Percentiles rank a stretch among this genome's conserved stretches.
Conservation (phyloP, 805 yeast species). For the Torulaspora maleeae region DNA sequence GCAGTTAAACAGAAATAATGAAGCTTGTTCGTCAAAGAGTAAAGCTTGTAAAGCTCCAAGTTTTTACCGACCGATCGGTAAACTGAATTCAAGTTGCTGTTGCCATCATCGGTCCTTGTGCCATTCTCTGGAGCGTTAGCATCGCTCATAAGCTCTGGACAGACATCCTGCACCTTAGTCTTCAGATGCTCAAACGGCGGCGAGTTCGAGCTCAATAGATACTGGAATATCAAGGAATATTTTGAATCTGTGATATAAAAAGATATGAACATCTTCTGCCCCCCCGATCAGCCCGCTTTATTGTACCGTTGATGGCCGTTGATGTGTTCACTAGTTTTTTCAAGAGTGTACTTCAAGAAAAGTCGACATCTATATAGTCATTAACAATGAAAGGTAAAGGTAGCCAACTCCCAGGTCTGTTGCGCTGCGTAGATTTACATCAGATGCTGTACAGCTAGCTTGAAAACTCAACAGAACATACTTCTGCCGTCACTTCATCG, state of each 20-base stretch:
- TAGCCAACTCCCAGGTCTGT: too few relatives aligned
- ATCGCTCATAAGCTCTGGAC: slow-evolving; percentile 17
- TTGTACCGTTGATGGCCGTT: neutral
- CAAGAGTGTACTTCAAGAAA: neutral
- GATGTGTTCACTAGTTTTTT: neutral
- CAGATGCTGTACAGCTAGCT: too few relatives aligned
- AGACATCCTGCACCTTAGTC: slow-evolving; percentile 23
- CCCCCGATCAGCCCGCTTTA: neutral
- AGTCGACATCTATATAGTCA: neutral
- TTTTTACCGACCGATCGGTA: slow-evolving; percentile 20
- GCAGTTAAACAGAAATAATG: slow-evolving; percentile 27
- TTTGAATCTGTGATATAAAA: slow-evolving; percentile 29
- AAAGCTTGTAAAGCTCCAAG: slow-evolving; percentile 23
- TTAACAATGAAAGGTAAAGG: neutral
- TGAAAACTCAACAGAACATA: too few relatives aligned
- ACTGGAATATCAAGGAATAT: slow-evolving; percentile 27
- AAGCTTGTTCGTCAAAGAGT: slow-evolving; percentile 22
- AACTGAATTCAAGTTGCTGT: neutral
- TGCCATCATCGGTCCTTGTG: neutral
- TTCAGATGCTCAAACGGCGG: slow-evolving; percentile 28
- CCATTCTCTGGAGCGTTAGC: neutral
- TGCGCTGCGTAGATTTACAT: too few relatives aligned
- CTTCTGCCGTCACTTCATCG: too few relatives aligned
- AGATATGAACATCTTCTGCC: slow-evolving; percentile 26
- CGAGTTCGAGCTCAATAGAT: slow-evolving; percentile 26